Conservation (phyloP, 2,329 filamentous ascomycete species). For the Zelopaecilomyces penicillatus region DNA sequence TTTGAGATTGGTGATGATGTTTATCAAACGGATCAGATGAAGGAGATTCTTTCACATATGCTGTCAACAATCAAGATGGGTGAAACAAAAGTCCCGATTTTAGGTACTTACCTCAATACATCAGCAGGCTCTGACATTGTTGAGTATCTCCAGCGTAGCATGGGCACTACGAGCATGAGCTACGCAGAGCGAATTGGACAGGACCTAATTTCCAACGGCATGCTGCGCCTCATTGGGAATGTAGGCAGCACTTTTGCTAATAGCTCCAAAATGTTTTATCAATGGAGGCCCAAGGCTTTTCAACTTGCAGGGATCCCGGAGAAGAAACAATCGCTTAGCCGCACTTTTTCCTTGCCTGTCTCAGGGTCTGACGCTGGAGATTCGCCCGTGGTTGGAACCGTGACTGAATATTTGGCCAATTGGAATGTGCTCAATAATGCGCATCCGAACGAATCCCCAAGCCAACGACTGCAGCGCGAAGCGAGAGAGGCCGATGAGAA, state of each 20-base stretch:
- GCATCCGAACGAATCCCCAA: conserved; percentile 87
- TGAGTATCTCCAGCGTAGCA: conserved; percentile 84
- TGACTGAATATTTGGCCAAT: conserved; percentile 81
- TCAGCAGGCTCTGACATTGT: conserved; percentile 88
- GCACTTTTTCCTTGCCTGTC: conserved; percentile 65
- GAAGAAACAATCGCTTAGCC: conserved; percentile 65
- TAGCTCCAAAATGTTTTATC: conserved; percentile 94
- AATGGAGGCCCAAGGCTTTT: conserved; percentile 92
- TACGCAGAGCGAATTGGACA: conserved; percentile 94
- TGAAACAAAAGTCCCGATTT: conserved; percentile 89
- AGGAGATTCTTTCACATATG: conserved; percentile 82
- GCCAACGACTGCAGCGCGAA: conserved; percentile 79
- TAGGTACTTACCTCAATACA: conserved; percentile 91
- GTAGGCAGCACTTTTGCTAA: conserved; percentile 95
- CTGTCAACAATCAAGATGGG: conserved; percentile 77
- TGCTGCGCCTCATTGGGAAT: conserved; percentile 84
- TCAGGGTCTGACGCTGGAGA: conserved; percentile 51
- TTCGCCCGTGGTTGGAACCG: conserved; percentile 71
- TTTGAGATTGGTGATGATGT: conserved; percentile 86
- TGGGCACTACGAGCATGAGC: conserved; percentile 75
- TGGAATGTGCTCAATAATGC: conserved; percentile 84
- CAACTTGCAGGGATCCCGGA: conserved; percentile 80
- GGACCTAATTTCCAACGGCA: conserved; percentile 78
- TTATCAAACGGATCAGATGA: conserved; percentile 78
- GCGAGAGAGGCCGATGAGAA: conserved; percentile 84